These are phyloP conservation scores for Fusarium sp. DNA, from an alignment of 2,329 filamentous ascomycete species.

Conservation along the genomic window DNA sequence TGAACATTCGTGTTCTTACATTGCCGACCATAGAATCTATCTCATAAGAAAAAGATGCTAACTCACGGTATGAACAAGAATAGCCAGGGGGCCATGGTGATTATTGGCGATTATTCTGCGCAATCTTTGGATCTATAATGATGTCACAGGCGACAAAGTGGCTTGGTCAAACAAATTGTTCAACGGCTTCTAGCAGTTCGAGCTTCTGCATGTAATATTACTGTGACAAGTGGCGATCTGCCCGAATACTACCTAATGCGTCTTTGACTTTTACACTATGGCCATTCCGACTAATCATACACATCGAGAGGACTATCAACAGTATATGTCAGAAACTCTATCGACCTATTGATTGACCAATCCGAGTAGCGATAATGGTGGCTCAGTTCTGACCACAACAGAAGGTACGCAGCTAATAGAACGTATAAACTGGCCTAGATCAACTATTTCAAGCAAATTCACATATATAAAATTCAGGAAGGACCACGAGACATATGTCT, in stretches of 20 bases:
- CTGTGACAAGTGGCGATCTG: neutral
- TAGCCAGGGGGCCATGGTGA: too few species aligned
- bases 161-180: too few species aligned
- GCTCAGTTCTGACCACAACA: neutral
- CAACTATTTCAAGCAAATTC: neutral
- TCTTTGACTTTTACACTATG: neutral
- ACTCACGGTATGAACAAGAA: too few species aligned
- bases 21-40: neutral
- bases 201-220: neutral
- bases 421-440: neutral
- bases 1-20: neutral
- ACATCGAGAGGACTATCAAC: neutral
- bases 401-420: neutral
- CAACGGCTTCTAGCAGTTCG: neutral
- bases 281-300: neutral
- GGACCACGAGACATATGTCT: accelerated
- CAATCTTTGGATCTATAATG: too few species aligned
- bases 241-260: neutral
- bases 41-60: too few species aligned
- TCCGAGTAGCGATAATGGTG: neutral
- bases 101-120: too few species aligned
- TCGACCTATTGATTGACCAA: neutral
- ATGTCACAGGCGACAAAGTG: too few species aligned
- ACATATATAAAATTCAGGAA: neutral
- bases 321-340: neutral